Base-by-base conservation (phyloP, 208 protist species). In the Leishmania aethiopica region DNA sequence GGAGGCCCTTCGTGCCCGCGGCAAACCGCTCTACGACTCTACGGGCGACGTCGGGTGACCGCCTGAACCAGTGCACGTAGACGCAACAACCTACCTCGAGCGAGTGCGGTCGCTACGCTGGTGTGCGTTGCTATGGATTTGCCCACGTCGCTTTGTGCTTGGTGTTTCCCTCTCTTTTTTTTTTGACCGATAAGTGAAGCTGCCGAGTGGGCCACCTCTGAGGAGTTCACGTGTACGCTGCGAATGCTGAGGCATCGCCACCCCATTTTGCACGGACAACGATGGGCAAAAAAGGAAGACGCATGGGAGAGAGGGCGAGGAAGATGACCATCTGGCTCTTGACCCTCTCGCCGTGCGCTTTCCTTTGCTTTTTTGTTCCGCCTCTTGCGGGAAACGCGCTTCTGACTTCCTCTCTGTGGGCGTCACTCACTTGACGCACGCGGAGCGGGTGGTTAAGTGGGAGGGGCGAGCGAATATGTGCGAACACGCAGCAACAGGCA, bases 21-120 rank as follows among this genome's bases (percentile, higher is more conserved):
- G 90, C 17, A 97, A 96, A 81, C 88, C 90, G 0, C 69, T 91
- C 3, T 92, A 91, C 81, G 90, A 93, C 67, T 97, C 95, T 0
- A 97, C 95, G 4, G 93, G 93, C 1, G 95, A 97, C 51, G 85
- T 78, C 10, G 87, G 64, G 25, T 80, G 47, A 80, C 1, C 1
- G 22, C 8, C 8, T 77, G 47, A 51, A 7, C n/a, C 1, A 53
- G 62, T 79, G n/a, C 32, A 57, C 11, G 25, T 28, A 40, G 40
- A 47, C 4, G 32, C 4, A 69, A 47, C 11, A 1, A 5, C 22
- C 8, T n/a, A 45, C 67, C 40, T 47, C 10, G 67, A 10, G 67
- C 4, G 19, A 45, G 4, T 15, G 19, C 32, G 7, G 1, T 45
- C 42, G 17, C 15, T 72, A 72, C 40, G 8, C 19, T 72, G 22